Evolutionary conservation across 495 filamentous ascomycete species (phyloP), one percentile per base, ranked within the genome.

Genomic region (Chaetomium tenue): DNA sequence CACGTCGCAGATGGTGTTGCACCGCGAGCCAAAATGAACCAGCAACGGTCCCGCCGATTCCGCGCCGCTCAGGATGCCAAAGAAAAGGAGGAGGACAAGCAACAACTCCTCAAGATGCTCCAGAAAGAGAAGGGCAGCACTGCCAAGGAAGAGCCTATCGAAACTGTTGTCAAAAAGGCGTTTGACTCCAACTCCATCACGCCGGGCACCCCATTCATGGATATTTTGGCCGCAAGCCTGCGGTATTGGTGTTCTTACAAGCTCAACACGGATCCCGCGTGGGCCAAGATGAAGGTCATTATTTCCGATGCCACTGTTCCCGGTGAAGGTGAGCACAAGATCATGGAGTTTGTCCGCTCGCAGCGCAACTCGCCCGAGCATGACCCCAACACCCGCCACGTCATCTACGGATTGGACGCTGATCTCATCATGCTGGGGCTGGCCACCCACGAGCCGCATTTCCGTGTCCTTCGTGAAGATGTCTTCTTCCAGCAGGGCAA

Each of bases 161-260:
- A 90, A 66, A 79, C 84, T 62, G 84, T 89, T 33, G 78, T 87
- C 60, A 89, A 97, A 75, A 97, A 96, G 78, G 93, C 92, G 2
- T 99, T 96, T 86, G 94, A 99, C 74, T 91, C 91, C 71, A 99
- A 99, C 72, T 89, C 92, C 57, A 99, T 99, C 70, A 99, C 95
- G 5, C 94, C 94, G 12, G 94, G 94, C 68, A 99, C 94, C 2
- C 94, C 94, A 0, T 99, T 99, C 81, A 99, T 99, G 95, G 90
- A 96, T 72, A 92, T 93, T 65, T 86, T 99, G 37, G 92, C 95
- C 42, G 80, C 85, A n/a, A 92, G 91, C 69, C 78, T 99, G 69
- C 86, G 92, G 66, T 99, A 97, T 74, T 99, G 94, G 93, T 89
- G 89, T 74, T 84, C 91, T 3, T 97, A 97, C 75, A 99, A 99